Evolutionary conservation across 73 alveolate genomes (phyloP).

Genomic region (Symbiodinium natans): DNA sequence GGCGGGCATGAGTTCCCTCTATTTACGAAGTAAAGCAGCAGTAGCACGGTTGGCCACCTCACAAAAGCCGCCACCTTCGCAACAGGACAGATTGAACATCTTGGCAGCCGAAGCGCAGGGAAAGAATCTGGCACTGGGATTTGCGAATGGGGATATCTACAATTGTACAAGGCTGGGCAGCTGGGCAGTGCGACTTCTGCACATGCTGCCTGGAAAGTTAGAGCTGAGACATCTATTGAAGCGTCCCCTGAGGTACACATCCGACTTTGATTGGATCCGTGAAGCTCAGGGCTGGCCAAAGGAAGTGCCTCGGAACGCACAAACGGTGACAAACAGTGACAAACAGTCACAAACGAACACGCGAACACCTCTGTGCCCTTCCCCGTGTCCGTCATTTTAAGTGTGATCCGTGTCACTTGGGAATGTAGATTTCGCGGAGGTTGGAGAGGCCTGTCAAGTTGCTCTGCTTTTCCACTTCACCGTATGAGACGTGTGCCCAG

Average conservation of each 20-base stretch:
- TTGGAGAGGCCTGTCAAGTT: too few relatives aligned
- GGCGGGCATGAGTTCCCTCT: neutral
- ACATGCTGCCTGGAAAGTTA: neutral
- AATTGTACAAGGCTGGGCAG: slow-evolving; percentile 44
- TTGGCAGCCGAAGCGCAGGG: neutral
- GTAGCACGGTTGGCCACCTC: neutral
- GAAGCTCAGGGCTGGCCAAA: slow-evolving; percentile 71
- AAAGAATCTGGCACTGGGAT: slow-evolving; percentile 52
- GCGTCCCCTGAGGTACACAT: slow-evolving; percentile 23
- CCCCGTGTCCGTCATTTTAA: too few relatives aligned
- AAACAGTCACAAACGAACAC: too few relatives aligned
- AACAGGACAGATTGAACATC: slow-evolving; percentile 70
- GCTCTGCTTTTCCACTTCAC: too few relatives aligned
- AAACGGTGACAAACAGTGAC: too few relatives aligned
- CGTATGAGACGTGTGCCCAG: too few relatives aligned
- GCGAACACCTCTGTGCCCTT: too few relatives aligned
- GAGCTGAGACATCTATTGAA: too few relatives aligned
- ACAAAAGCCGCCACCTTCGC: too few relatives aligned
- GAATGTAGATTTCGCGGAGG: too few relatives aligned
- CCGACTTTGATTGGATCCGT: slow-evolving; percentile 42
- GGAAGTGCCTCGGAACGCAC: neutral
- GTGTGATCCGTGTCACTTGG: too few relatives aligned
- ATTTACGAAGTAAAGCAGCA: neutral
- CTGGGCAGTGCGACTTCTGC: neutral
- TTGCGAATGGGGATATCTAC: slow-evolving; percentile 67